Evolutionary conservation across 495 filamentous ascomycete species (phyloP).

Genomic region (Hypoxylon subgilvum): DNA sequence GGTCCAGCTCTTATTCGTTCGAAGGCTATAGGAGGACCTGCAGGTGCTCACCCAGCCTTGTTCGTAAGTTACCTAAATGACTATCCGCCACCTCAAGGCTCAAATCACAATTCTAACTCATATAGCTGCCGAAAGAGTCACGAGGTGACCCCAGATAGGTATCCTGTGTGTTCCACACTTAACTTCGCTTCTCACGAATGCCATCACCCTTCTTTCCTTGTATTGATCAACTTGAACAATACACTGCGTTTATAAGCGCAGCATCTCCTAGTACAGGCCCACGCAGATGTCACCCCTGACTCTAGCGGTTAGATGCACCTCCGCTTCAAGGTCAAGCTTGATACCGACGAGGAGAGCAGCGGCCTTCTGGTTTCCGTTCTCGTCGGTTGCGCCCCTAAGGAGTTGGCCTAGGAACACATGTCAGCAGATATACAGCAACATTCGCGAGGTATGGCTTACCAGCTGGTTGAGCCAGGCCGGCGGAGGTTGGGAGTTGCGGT

Average conservation of each 20-base stretch:
- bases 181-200: conserved; percentile 19
- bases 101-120: no score
- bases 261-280: conserved; percentile 36
- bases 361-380: conserved; percentile 50
- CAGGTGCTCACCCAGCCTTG: no score
- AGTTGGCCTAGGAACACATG: conserved; percentile 34
- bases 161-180: conserved; percentile 25
- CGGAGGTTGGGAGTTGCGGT: conserved; percentile 46
- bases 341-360: conserved; percentile 53
- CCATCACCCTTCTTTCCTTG: conserved; percentile 8
- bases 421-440: background rate
- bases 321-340: conserved; percentile 56
- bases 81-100: no score
- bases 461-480: conserved; percentile 47
- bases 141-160: no score
- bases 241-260: background rate
- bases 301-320: conserved; percentile 54
- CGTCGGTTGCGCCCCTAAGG: conserved; percentile 50
- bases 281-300: conserved; percentile 53
- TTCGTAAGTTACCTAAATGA: no score
- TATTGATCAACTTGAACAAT: conserved; percentile 6
- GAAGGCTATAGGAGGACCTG: no score
- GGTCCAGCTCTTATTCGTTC: no score
- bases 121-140: no score
- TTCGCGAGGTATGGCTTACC: conserved; percentile 34